Evolutionary conservation across 2,329 filamentous ascomycete species (phyloP).

Genomic region (Escovopsis sp.): DNA sequence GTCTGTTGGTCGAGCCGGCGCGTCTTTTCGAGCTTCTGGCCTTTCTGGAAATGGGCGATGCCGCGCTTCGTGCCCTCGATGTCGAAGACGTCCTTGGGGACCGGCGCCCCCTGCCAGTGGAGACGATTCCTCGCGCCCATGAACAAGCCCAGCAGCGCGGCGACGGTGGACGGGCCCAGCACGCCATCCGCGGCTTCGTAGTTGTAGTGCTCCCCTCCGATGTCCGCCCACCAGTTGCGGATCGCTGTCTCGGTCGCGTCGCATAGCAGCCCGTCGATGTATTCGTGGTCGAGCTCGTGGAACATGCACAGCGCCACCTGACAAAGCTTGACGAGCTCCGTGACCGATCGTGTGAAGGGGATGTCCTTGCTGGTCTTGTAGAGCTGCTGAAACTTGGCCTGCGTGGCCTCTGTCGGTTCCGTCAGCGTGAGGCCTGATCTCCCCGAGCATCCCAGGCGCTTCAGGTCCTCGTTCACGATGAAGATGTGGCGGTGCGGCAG

Average conservation of each 20-base stretch:
- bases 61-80: conserved; percentile 67
- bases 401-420: conserved; percentile 63
- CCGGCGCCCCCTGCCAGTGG: conserved; percentile 68
- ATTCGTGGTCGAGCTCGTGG: conserved; percentile 72
- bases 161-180: conserved; percentile 79
- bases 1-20: conserved; percentile 73
- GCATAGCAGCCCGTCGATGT: conserved; percentile 82
- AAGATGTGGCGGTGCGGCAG: conserved; percentile 68
- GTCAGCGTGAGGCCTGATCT: conserved; percentile 72
- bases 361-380: conserved; percentile 80
- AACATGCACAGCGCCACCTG: conserved; percentile 83
- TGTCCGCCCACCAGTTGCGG: conserved; percentile 90
- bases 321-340: conserved; percentile 82
- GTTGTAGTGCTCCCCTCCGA: conserved; percentile 84
- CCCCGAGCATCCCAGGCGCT: conserved; percentile 82
- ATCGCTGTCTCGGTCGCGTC: conserved; percentile 85
- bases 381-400: conserved; percentile 82
- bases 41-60: conserved; percentile 80
- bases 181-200: conserved; percentile 87
- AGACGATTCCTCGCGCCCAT: conserved; percentile 84
- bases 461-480: conserved; percentile 87
- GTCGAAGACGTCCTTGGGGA: conserved; percentile 86
- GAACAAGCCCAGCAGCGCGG: conserved; percentile 72
- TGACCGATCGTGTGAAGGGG: conserved; percentile 60
- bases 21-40: conserved; percentile 64